phyloP scores from a whole-genome alignment of 164 flowering plant species.

The Taxillus chinensis region DNA sequence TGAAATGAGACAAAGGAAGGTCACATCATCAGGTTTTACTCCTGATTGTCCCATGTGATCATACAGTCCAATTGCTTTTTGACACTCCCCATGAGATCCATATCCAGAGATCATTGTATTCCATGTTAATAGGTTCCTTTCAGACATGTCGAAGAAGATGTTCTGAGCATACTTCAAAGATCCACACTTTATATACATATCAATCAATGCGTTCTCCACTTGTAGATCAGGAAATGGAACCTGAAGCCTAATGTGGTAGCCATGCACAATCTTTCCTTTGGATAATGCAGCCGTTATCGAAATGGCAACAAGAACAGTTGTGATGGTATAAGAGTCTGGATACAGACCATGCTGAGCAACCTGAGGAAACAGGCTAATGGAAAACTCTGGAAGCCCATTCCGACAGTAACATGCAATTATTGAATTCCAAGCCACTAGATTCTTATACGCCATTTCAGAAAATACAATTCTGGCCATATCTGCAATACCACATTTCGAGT shows the following conservation, averaged over 20 bases:
- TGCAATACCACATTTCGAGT: conserved; percentile 33
- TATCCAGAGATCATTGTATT: conserved; percentile 49
- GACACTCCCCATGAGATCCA: conserved; percentile 47
- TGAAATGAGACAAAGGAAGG: conserved; percentile 44
- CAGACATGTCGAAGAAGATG: conserved; percentile 26
- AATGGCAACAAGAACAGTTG: conserved; percentile 35
- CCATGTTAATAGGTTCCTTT: conserved; percentile 37
- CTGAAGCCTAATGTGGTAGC: conserved; percentile 24
- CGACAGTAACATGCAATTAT: conserved; percentile 32
- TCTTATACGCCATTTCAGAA: conserved; percentile 27
- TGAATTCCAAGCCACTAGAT: conserved; percentile 54
- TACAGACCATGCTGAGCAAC: conserved; percentile 22
- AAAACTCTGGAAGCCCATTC: conserved; percentile 30
- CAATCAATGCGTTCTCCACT: conserved; percentile 41
- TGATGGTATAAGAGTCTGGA: conserved; percentile 38
- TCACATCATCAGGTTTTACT: conserved; percentile 34
- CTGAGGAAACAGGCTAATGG: conserved; percentile 32
- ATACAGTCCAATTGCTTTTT: conserved; percentile 27
- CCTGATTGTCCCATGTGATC: conserved; percentile 31
- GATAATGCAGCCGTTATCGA: conserved; percentile 34
- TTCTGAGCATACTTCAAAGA: conserved; percentile 24
- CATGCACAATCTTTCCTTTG: conserved; percentile 46
- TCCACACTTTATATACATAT: conserved; percentile 58
- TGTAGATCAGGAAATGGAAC: conserved; percentile 26
- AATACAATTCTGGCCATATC: conserved; percentile 30